Evolutionary conservation across 2,329 filamentous ascomycete genomes (phyloP).

Genomic region (Alternaria rosae): DNA sequence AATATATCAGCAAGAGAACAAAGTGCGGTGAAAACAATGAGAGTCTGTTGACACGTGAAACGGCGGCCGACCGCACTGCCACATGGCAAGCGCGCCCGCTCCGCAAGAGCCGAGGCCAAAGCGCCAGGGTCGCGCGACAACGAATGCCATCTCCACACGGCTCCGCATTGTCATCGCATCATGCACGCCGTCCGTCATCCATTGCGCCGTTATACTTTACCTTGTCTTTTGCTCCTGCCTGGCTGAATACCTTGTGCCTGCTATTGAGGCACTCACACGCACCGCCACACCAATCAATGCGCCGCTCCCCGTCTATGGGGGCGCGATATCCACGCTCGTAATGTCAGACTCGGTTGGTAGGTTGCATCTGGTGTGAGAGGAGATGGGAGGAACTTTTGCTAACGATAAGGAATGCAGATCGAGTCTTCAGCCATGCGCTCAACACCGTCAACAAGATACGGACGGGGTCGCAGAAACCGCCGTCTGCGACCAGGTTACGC

Average conservation of each 20-base stretch:
- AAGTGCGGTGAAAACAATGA: background rate
- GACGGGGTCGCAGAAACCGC: slow-evolving; percentile 88
- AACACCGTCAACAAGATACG: slow-evolving; percentile 99
- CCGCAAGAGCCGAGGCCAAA: slow-evolving; percentile 15
- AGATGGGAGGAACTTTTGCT: background rate
- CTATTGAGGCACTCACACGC: background rate
- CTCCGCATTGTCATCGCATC: slow-evolving; percentile 19
- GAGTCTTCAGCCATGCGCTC: slow-evolving; percentile 98
- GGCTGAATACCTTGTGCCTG: slow-evolving; percentile 2
- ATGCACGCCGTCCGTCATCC: slow-evolving; percentile 6
- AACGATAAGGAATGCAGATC: slow-evolving; percentile 65
- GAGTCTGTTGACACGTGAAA: background rate
- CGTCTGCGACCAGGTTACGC: slow-evolving; percentile 81
- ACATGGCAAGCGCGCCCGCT: slow-evolving; percentile 14
- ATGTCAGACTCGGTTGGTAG: slow-evolving; percentile 54
- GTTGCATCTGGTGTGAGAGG: slow-evolving; percentile 19
- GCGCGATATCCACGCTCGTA: slow-evolving; percentile 31
- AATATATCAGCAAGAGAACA: background rate
- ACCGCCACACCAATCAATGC: slow-evolving; percentile 16
- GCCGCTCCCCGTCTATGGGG: slow-evolving; percentile 18
- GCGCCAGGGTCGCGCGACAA: slow-evolving; percentile 14
- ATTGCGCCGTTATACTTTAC: background rate
- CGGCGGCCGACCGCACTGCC: slow-evolving; percentile 5
- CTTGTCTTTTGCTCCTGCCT: slow-evolving; percentile 3
- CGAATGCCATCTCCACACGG: slow-evolving; percentile 16